These are phyloP conservation scores for Ligustrum vulgare DNA, from an alignment of 257 asterid species.

Conservation along the genomic window DNA sequence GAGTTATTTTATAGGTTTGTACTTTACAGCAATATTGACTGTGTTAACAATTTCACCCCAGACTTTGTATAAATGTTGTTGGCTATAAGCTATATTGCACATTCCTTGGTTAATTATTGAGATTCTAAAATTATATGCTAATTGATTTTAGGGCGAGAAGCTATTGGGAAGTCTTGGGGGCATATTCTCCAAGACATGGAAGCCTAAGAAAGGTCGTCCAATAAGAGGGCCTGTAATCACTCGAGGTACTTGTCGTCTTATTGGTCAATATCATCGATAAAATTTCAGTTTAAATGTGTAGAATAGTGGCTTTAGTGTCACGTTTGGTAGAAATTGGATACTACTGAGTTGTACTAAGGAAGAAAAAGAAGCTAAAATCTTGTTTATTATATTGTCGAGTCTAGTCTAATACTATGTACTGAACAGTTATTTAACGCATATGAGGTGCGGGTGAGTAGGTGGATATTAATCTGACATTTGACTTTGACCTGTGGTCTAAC, in stretches of 20 bases:
- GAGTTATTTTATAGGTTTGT: background rate
- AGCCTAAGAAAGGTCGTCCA: conserved; percentile 74
- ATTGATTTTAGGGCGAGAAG: conserved; percentile 80
- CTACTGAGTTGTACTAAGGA: background rate
- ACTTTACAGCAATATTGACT: background rate
- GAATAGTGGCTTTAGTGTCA: background rate
- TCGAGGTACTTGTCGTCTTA: conserved; percentile 44
- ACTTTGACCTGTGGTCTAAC: conserved; percentile 20
- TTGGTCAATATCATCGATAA: conserved; percentile 2
- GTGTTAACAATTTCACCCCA: background rate
- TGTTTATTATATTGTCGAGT: background rate
- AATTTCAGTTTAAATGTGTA: conserved; percentile 18
- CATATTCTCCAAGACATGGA: conserved; percentile 88
- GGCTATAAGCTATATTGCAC: background rate
- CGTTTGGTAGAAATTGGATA: background rate
- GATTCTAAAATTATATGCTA: conserved; percentile 19
- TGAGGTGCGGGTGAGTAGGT: background rate
- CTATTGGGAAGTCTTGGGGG: conserved; percentile 98
- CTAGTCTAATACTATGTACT: background rate
- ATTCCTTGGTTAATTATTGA: conserved; percentile 2
- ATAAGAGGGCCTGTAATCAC: conserved; percentile 69
- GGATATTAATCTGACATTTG: conserved; percentile 22
- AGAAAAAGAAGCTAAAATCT: background rate
- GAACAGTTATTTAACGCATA: background rate
- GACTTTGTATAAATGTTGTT: conserved; percentile 11